These are phyloP conservation scores for Kluyveromyces dobzhanskii DNA, from an alignment of 805 yeast species.

Conservation along the genomic window DNA sequence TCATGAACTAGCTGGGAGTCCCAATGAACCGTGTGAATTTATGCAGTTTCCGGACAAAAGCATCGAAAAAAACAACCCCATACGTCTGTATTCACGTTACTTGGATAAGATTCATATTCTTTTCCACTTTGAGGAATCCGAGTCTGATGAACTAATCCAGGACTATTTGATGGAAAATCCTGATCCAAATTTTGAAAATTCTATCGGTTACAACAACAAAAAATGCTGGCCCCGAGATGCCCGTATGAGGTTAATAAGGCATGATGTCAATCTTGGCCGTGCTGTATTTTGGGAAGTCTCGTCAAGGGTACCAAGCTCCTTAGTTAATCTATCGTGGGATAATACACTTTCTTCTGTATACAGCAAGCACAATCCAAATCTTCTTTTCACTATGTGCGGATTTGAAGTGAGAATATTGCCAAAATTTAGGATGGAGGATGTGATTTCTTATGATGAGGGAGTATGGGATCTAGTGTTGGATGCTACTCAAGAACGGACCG, in stretches of 20 bases:
- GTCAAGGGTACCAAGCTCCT: conserved; percentile 67
- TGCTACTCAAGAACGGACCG: conserved; percentile 72
- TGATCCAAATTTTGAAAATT: conserved; percentile 84
- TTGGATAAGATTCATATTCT: conserved; percentile 74
- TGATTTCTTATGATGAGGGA: conserved; percentile 60
- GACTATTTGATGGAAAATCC: conserved; percentile 79
- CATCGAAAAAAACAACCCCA: conserved; percentile 63
- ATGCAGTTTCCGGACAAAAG: conserved; percentile 55
- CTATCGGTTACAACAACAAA: conserved; percentile 77
- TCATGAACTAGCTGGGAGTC: conserved; percentile 73
- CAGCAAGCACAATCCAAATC: conserved; percentile 81
- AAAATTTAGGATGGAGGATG: conserved; percentile 48
- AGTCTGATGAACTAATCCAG: conserved; percentile 65
- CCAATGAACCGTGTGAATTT: conserved; percentile 65
- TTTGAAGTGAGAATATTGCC: conserved; percentile 90
- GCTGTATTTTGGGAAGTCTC: conserved; percentile 89
- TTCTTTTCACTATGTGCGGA: conserved; percentile 87
- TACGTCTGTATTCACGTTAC: conserved; percentile 73
- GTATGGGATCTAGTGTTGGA: conserved; percentile 82
- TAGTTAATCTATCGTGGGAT: conserved; percentile 71
- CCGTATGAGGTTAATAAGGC: conserved; percentile 83
- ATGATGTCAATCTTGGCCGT: conserved; percentile 85
- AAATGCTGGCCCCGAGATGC: conserved; percentile 93
- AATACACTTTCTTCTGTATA: conserved; percentile 80
- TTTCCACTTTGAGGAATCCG: conserved; percentile 65